Base-by-base conservation (phyloP, 225 moss, liverwort and hornwort genomes). In the Pseudisothecium myosuroides region DNA sequence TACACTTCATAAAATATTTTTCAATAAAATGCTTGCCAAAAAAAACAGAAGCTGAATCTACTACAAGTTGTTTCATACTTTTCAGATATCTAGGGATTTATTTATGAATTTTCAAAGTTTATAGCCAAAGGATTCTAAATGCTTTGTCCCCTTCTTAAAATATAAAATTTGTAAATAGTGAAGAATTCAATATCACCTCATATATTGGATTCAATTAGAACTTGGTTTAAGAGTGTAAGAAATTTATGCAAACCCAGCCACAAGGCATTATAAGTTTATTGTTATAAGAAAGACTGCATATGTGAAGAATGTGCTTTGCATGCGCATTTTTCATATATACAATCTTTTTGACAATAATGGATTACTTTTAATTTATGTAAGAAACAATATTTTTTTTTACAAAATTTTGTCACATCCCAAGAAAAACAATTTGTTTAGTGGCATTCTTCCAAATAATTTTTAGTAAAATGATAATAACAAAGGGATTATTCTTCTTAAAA, bases 1-100 rank as follows among this genome's bases (percentile, higher is more conserved):
- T 71, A 28, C 2, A 28, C 17, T 3, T 73, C 6, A 43, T 27
- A 9, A 72, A 72, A 27, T 43, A 43, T 43, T 72, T 27, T 16
- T 27, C 1, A 43, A 0, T 43, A 15, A 43, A 43, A 43, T 5
- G 3, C 27, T 27, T 43, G 3, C 55, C 19, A 71, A 72, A 45
- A 15, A 72, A 27, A 27, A 72, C 0, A 3, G 5, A 41, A 26
- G 26, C 1, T 39, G 1, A 0, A 69, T 39, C 23, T 22, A 72
- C 27, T 1, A 1, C 41, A 27, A 41, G 43, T 8, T 1, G 0
- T 15, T 71, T 71, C 15, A 14, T 71, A 14, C 1, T 26, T 72
- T 43, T 5, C 2, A 3, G 1, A 28, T 15, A 72, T 5, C 0
- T 27, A 0, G 43, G 4, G 3, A 43, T 16, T 15, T 17, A 10